Base-by-base conservation (phyloP, 306 rosid genomes). In the Oemleria cerasiformis region DNA sequence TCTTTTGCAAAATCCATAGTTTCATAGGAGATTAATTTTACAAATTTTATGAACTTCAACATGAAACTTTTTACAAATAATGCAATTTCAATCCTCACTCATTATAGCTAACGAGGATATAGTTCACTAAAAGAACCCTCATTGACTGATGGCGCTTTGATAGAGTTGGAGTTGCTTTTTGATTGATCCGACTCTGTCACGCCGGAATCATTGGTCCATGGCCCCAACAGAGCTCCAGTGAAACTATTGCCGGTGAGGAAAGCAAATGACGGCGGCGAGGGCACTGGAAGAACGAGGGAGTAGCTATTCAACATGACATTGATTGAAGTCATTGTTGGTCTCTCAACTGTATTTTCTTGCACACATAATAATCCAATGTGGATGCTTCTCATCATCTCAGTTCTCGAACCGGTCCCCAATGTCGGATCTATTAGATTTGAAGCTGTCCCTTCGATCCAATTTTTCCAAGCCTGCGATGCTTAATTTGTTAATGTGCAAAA, bases 311-410 rank as follows among this genome's bases (percentile, higher is more conserved):
- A 75, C 83, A 78, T 75, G 19, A 55, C 34, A 20, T 19, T 34
- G 20, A 55, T 55, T 4, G 23, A 45, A 30, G 78, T 61, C 62
- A 82, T 78, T 17, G 64, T 78, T 16, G 83, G 80, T 56, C 86
- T 74, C 8, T 70, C 73, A 1, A 13, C 54, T 1, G 77, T 77
- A n/a, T 73, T 64, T 66, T 74, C 75, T 40, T 82, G 86, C 56
- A 71, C 78, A 12, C 86, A 82, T n/a, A 78, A 38, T 44, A 82
- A 39, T 41, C 77, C 80, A 45, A 82, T 78, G 23, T 82, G 86
- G 61, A 82, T 74, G 72, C 80, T 78, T 75, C 76, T 82, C 44
- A 78, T 9, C 0, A 70, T 78, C 36, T 78, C 74, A 63, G 21
- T 36, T 53, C 4, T 61, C 3, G 76, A 51, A 57, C 80, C 61